phyloP scores from a whole-genome alignment of 2,329 filamentous ascomycete genomes.

The Pyrenochaeta sp. region DNA sequence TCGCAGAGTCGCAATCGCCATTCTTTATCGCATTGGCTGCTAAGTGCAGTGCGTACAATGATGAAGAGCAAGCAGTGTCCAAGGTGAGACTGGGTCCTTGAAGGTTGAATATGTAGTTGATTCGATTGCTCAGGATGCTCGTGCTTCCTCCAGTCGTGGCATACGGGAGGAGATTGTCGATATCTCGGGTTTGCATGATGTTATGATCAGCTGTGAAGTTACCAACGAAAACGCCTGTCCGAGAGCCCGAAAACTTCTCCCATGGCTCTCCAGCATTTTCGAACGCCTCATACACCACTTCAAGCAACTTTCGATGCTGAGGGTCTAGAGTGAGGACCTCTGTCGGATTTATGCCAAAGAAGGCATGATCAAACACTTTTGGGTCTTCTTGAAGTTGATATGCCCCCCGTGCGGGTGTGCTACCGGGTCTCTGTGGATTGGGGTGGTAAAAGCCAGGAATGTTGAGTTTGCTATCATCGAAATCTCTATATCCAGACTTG shows the following conservation, averaged over 20 bases:
- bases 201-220: constrained; percentile 15
- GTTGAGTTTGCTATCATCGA: constrained; percentile 3
- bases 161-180: constrained; percentile 18
- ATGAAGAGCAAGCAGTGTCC: constrained; percentile 26
- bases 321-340: constrained; percentile 28
- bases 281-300: constrained; percentile 16
- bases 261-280: constrained; percentile 37
- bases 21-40: constrained; percentile 15
- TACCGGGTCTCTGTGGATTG: constrained; percentile 1
- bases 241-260: constrained; percentile 10
- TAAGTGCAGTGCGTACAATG: constrained; percentile 21
- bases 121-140: constrained; percentile 30
- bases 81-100: constrained; percentile 28
- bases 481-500: background rate
- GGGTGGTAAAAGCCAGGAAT: constrained; percentile 2
- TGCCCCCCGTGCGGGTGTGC: constrained; percentile 1
- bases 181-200: constrained; percentile 21
- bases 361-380: constrained; percentile 8
- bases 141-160: constrained; percentile 16
- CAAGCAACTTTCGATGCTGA: constrained; percentile 27
- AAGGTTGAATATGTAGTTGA: constrained; percentile 31
- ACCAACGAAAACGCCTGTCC: constrained; percentile 12
- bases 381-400: constrained; percentile 5
- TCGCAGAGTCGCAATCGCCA: constrained; percentile 25
- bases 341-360: constrained; percentile 9